Evolutionary conservation across 192 early-diverging fungal genomes (phyloP).

Genomic region (Umbelopsis sp.): DNA sequence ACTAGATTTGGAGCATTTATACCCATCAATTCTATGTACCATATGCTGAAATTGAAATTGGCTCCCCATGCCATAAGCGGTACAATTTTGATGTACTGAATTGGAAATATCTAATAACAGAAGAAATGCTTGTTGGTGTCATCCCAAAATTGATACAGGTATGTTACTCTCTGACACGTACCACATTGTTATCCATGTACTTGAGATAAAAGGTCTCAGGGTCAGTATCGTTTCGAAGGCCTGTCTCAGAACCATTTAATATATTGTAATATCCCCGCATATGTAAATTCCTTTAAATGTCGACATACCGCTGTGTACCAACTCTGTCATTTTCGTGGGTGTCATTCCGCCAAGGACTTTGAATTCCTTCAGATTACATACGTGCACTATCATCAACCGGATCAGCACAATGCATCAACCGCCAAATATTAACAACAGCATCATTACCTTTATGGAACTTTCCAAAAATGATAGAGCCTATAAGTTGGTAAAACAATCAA

Average conservation of each 20-base stretch:
- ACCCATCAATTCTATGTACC: conserved; percentile 90
- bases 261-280: neutral
- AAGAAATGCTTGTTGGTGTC: neutral
- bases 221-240: conserved; percentile 71
- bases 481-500: conserved; percentile 2
- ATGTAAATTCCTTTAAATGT: neutral
- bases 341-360: conserved; percentile 89
- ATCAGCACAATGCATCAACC: neutral
- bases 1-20: conserved; percentile 70
- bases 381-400: conserved; percentile 55
- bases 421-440: neutral
- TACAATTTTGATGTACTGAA: conserved; percentile 92
- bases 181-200: conserved; percentile 71
- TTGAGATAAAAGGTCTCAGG: conserved; percentile 86
- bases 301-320: conserved; percentile 71
- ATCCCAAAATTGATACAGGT: neutral
- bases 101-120: conserved; percentile 70
- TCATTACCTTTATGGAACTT: conserved; percentile 79
- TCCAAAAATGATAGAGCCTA: conserved; percentile 91
- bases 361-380: conserved; percentile 98
- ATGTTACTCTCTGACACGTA: conserved; percentile 36
- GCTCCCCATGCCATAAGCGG: conserved; percentile 88
- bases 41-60: conserved; percentile 96
- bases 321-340: conserved; percentile 84
- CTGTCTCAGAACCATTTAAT: conserved; percentile 22